These are phyloP conservation scores for Thuidium tamariscinum DNA, from an alignment of 225 moss, liverwort and hornwort species.

Conservation along the genomic window DNA sequence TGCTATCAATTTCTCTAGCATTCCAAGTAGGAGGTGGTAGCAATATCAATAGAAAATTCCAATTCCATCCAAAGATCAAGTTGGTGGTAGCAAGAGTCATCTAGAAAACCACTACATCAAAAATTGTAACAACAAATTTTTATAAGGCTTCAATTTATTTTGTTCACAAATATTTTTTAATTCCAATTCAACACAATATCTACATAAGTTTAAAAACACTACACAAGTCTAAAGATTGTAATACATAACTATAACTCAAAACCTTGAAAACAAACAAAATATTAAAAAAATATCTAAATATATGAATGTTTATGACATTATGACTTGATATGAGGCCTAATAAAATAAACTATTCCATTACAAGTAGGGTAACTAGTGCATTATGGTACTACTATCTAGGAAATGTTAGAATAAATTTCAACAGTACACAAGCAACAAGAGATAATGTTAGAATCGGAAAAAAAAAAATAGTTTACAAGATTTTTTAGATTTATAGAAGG, in stretches of 20 bases:
- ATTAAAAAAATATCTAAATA: neutral
- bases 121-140: neutral
- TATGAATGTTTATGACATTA: neutral
- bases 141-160: no score
- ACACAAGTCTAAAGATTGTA: neutral
- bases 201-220: neutral
- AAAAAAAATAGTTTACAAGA: no score
- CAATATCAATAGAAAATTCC: neutral
- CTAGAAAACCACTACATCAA: neutral
- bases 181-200: neutral
- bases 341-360: neutral
- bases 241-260: no score
- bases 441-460: no score
- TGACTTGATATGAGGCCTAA: neutral
- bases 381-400: neutral
- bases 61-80: neutral
- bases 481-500: no score
- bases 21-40: neutral
- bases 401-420: neutral
- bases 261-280: neutral
- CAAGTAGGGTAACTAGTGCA: neutral
- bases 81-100: neutral
- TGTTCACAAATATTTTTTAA: neutral
- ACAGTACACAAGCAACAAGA: no score
- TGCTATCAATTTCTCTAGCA: neutral